These are phyloP conservation scores for Terana coerulea DNA, from an alignment of 768 basidiomycete species.

Conservation along the genomic window DNA sequence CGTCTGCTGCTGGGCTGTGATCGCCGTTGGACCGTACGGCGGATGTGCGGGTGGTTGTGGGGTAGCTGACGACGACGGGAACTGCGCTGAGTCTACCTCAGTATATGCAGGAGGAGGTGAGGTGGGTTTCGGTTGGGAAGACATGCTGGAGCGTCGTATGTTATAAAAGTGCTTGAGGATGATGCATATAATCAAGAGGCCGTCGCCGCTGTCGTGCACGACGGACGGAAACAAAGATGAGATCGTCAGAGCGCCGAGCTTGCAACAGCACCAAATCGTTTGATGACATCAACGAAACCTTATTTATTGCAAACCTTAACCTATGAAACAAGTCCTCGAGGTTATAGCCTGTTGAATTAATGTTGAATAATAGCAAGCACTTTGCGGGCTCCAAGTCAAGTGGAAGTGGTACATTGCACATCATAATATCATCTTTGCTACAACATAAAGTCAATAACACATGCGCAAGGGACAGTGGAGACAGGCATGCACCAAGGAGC, in stretches of 20 bases:
- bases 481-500: background rate
- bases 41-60: slow-evolving; percentile 12
- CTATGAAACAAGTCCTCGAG: too few species aligned
- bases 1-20: slow-evolving; percentile 32
- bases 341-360: too few species aligned
- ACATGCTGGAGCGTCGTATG: background rate
- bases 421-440: background rate
- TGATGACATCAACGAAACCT: slow-evolving; percentile 7
- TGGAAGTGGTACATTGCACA: background rate
- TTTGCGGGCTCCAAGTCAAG: background rate
- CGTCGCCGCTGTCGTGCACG: background rate
- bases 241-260: too few species aligned
- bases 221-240: too few species aligned
- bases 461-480: too few species aligned
- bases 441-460: background rate
- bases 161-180: too few species aligned
- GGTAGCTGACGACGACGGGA: slow-evolving; percentile 5
- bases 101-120: slow-evolving; percentile 26
- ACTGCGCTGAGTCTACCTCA: slow-evolving; percentile 15
- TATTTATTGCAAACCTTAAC: slow-evolving; percentile 1
- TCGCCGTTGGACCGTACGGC: slow-evolving; percentile 38
- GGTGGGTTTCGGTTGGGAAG: slow-evolving; percentile 16
- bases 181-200: too few species aligned
- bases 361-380: too few species aligned
- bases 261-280: too few species aligned